Percentiles rank a stretch among this genome's conserved stretches.
These are phyloP conservation scores for Candida wancherniae DNA, from an alignment of 805 yeast species.

Conservation along the genomic window DNA sequence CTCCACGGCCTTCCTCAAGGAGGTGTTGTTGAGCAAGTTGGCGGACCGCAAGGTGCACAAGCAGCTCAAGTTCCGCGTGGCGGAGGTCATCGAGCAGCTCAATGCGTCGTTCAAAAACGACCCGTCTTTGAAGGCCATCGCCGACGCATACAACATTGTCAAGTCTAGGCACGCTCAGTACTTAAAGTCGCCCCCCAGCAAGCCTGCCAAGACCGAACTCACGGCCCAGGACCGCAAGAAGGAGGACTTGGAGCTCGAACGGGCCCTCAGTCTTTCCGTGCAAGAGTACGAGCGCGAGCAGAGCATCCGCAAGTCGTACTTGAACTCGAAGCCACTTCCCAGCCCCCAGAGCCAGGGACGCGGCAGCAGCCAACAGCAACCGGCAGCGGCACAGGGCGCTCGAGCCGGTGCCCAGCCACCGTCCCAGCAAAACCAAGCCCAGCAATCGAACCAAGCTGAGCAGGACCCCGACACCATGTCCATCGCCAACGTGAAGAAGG, in stretches of 20 bases:
- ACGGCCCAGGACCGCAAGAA: constrained; percentile 40
- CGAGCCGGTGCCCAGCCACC: neutral
- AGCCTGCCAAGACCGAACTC: constrained; percentile 54
- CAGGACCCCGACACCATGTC: constrained; percentile 21
- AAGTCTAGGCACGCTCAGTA: constrained; percentile 34
- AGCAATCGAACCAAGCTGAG: constrained; percentile 4
- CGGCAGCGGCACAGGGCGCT: neutral
- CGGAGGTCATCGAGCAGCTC: constrained; percentile 66
- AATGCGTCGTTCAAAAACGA: constrained; percentile 62
- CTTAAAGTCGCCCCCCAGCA: constrained; percentile 38
- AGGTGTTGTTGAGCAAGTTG: constrained; percentile 37
- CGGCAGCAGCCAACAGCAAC: neutral
- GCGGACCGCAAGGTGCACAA: constrained; percentile 57
- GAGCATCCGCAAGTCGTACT: constrained; percentile 23
- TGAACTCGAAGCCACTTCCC: constrained; percentile 34
- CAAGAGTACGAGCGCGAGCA: constrained; percentile 51
- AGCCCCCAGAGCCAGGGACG: constrained; percentile 13
- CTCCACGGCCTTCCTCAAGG: constrained; percentile 31
- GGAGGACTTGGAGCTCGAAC: constrained; percentile 79
- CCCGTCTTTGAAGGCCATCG: constrained; percentile 70
- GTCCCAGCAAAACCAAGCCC: neutral
- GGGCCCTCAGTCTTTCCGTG: constrained; percentile 70
- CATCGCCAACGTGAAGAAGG: constrained; percentile 53
- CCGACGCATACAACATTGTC: constrained; percentile 53
- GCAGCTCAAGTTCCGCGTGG: constrained; percentile 59